A percentile compares a stretch with the other conserved stretches of the same genome.
phyloP scores from a whole-genome alignment of 2,329 filamentous ascomycete species.

The Trichoderma sp. region DNA sequence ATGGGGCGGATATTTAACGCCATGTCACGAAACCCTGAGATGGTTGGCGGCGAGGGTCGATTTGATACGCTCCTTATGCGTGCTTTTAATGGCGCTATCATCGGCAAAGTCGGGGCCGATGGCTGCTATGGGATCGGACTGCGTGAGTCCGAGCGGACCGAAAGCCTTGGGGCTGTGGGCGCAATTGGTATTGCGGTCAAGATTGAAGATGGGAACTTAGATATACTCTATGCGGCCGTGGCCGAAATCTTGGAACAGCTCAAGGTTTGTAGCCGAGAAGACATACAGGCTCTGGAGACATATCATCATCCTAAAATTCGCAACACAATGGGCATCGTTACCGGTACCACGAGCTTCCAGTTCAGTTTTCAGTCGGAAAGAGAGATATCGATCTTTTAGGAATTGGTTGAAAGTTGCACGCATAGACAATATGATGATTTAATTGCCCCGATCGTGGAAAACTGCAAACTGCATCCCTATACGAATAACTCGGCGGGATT shows the following conservation, averaged over 20 bases:
- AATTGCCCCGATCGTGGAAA: not conserved
- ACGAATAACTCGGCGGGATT: not conserved
- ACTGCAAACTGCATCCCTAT: not conserved
- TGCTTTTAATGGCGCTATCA: constrained; percentile 36
- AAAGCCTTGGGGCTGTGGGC: constrained; percentile 36
- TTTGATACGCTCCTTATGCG: constrained; percentile 49
- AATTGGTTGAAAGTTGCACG: not conserved
- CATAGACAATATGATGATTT: not conserved
- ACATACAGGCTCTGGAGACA: constrained; percentile 29
- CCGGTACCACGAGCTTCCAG: constrained; percentile 26
- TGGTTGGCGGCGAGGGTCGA: constrained; percentile 44
- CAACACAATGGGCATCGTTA: constrained; percentile 41
- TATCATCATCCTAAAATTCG: constrained; percentile 36
- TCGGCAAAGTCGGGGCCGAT: constrained; percentile 51
- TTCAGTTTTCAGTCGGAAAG: not conserved
- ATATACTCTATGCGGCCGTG: constrained; percentile 44
- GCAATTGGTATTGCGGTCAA: constrained; percentile 47
- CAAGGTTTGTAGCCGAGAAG: constrained; percentile 35
- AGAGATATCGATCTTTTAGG: not conserved
- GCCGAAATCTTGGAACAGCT: constrained; percentile 46
- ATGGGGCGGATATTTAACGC: constrained; percentile 41
- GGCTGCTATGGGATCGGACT: constrained; percentile 48
- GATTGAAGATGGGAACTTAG: constrained; percentile 47
- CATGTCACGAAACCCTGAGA: constrained; percentile 43
- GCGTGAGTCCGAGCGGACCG: constrained; percentile 37